Conservation (phyloP, 2,329 filamentous ascomycete species). For the Hypoxylon sp. region DNA sequence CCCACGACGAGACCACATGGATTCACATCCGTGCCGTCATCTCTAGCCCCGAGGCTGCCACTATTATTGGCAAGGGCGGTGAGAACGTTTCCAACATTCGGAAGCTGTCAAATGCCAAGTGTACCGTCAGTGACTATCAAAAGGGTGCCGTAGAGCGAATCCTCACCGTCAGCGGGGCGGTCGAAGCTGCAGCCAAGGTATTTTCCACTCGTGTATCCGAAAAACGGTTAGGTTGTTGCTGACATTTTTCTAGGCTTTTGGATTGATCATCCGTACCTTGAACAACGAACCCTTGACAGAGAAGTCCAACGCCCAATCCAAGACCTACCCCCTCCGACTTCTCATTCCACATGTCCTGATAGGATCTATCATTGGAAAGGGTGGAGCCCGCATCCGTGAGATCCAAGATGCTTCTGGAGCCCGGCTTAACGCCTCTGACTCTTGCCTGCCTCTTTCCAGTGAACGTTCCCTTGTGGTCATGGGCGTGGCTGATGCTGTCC, state of each 20-base stretch:
- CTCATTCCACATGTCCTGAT: constrained; percentile 97
- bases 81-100: constrained; percentile 99
- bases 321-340: constrained; percentile 95
- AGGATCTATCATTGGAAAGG: constrained; percentile 98
- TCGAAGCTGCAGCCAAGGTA: constrained; percentile 97
- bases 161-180: constrained; percentile 93
- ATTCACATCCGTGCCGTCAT: constrained; percentile 98
- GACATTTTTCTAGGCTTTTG: constrained; percentile 77
- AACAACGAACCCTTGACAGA: constrained; percentile 95
- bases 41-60: constrained; percentile 95
- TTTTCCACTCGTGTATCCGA: constrained; percentile 47
- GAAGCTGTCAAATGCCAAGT: constrained; percentile 94
- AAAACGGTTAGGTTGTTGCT: constrained; percentile 22
- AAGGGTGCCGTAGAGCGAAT: constrained; percentile 98
- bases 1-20: constrained; percentile 93
- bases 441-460: constrained; percentile 92
- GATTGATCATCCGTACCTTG: constrained; percentile 95
- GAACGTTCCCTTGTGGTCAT: constrained; percentile 98
- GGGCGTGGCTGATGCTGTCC: constrained; percentile 96
- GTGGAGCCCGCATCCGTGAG: constrained; percentile 93
- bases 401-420: constrained; percentile 98
- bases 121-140: constrained; percentile 98
- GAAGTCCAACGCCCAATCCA: constrained; percentile 91
- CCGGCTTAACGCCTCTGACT: constrained; percentile 94
- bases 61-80: constrained; percentile 97